Conservation (phyloP, 1,284 basidiomycete genomes). For the Cryptococcus neoformans region DNA sequence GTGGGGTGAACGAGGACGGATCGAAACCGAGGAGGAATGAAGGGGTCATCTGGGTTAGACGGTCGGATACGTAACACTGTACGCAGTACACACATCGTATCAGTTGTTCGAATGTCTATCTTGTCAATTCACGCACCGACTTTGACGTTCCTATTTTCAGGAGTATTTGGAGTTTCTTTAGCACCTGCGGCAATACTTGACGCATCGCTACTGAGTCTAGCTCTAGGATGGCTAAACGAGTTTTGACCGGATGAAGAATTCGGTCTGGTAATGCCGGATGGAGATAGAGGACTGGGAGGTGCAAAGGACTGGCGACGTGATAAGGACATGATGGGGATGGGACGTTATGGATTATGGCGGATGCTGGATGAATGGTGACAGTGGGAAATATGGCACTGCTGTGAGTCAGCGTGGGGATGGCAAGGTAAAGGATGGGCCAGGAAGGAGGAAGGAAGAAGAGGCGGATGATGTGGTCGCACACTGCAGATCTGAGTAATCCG, state of each 20-base stretch:
- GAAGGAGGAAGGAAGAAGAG: no score
- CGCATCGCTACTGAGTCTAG: conserved; percentile 9
- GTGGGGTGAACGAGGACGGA: conserved; percentile 77
- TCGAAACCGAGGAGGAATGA: conserved; percentile 91
- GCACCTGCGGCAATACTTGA: conserved; percentile 8
- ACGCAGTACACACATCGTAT: conserved; percentile 2
- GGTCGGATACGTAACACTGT: conserved; percentile 91
- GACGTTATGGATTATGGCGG: background rate
- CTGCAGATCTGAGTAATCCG: no score
- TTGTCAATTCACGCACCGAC: conserved; percentile 32
- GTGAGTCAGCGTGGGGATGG: no score
- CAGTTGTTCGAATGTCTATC: background rate
- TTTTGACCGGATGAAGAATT: conserved; percentile 24
- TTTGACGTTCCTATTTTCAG: conserved; percentile 37
- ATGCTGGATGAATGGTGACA: background rate
- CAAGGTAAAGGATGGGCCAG: no score
- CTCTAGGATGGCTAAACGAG: background rate
- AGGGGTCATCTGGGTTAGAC: conserved; percentile 75
- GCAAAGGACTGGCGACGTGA: conserved; percentile 9
- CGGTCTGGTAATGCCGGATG: conserved; percentile 27
- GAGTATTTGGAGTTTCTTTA: conserved; percentile 2
- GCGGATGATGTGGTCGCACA: no score
- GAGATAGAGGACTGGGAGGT: conserved; percentile 25
- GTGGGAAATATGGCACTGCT: no score
- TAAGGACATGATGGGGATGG: background rate